Evolutionary conservation across 108 stramenopile species (phyloP).

Genomic region (Cylindrotheca closterium): DNA sequence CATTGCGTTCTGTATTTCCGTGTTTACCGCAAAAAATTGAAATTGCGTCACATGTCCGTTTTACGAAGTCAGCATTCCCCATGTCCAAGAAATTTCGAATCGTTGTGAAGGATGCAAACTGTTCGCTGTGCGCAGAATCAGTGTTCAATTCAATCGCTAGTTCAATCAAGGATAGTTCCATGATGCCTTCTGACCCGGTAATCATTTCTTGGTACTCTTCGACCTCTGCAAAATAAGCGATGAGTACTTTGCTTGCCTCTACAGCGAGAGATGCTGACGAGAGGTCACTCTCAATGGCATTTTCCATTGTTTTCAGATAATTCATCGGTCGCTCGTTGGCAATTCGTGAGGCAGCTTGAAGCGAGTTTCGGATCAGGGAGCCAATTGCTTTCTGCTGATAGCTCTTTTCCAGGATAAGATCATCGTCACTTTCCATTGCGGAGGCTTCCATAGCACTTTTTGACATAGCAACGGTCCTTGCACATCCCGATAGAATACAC

Average conservation of each 20-base stretch:
- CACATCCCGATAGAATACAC: slow-evolving; percentile 53
- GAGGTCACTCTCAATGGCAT: slow-evolving; percentile 5
- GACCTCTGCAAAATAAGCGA: slow-evolving; percentile 1
- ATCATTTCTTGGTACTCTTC: slow-evolving; percentile 20
- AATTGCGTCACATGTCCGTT: slow-evolving; percentile 32
- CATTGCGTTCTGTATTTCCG: slow-evolving; percentile 3
- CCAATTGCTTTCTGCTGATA: slow-evolving; percentile 10
- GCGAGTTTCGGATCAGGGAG: slow-evolving; percentile 15
- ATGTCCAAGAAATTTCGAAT: slow-evolving; percentile 27
- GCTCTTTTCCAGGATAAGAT: neutral
- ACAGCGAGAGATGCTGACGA: slow-evolving; percentile 21
- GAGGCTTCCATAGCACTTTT: slow-evolving; percentile 25
- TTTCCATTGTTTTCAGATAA: slow-evolving; percentile 30
- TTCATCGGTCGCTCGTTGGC: slow-evolving; percentile 37
- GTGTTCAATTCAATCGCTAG: slow-evolving; percentile 25
- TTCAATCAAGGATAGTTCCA: slow-evolving; percentile 37
- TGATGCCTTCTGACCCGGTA: slow-evolving; percentile 14
- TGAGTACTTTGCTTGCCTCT: slow-evolving; percentile 22
- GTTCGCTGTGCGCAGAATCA: slow-evolving; percentile 7
- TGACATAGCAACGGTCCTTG: slow-evolving; percentile 21
- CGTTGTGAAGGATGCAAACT: slow-evolving; percentile 22
- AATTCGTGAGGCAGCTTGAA: slow-evolving; percentile 23
- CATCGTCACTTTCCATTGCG: slow-evolving; percentile 9
- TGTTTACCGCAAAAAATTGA: slow-evolving; percentile 24
- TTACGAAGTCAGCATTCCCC: slow-evolving; percentile 8